Evolutionary conservation across 306 rosid species (phyloP).

Genomic region (Herpetospermum pedunculosum): DNA sequence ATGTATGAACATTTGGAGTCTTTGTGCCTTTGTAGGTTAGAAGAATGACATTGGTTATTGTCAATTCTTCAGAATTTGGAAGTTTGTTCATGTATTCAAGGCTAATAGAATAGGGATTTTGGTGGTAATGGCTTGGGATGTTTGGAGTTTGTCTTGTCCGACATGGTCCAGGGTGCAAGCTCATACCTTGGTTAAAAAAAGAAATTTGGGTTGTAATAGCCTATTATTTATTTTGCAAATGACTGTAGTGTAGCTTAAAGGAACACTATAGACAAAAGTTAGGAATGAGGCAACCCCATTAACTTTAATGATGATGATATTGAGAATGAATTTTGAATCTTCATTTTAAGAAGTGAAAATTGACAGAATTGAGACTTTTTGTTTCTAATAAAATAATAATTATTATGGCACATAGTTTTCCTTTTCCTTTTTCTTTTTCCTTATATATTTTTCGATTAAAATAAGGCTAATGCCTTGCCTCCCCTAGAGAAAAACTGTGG

Average conservation of each 20-base stretch:
- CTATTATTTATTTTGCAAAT: background rate
- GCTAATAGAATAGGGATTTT: background rate
- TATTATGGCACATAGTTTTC: background rate
- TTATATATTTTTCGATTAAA: background rate
- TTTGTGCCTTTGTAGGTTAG: background rate
- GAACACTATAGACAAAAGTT: too few relatives aligned
- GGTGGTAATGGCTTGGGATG: background rate
- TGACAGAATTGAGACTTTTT: too few relatives aligned
- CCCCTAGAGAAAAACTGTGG: background rate
- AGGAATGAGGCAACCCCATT: background rate
- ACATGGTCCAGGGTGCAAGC: background rate
- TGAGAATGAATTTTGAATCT: background rate
- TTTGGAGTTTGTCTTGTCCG: background rate
- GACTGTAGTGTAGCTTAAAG: background rate
- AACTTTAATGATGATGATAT: background rate
- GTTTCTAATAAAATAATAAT: background rate
- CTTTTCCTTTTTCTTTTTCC: background rate
- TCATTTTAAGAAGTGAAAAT: background rate
- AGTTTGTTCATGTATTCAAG: background rate
- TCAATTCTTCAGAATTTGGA: background rate
- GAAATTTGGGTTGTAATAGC: background rate
- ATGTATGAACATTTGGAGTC: background rate
- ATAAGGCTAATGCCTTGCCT: background rate
- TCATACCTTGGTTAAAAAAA: background rate
- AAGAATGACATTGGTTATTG: background rate